Evolutionary conservation across 2,329 filamentous ascomycete genomes (phyloP).

Genomic region (Pestalotiopsis sp.): DNA sequence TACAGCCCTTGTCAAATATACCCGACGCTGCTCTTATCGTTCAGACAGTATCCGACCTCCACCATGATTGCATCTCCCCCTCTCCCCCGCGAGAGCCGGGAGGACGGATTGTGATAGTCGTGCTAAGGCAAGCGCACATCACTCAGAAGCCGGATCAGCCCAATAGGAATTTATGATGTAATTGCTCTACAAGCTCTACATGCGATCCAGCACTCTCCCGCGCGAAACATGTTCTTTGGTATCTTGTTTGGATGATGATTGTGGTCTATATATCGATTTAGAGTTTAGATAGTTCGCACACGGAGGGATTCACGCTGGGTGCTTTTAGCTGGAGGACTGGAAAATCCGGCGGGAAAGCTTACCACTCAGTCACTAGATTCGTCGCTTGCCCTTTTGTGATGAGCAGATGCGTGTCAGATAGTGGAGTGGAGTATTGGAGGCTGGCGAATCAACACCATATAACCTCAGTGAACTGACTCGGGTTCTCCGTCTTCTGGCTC

Average conservation of each 20-base stretch:
- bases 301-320: too few relatives aligned
- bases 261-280: too few relatives aligned
- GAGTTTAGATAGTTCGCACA: too few relatives aligned
- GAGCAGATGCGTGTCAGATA: not conserved
- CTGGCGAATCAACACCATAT: not conserved
- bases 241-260: too few relatives aligned
- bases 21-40: not conserved
- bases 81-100: not conserved
- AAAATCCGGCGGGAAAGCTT: not conserved
- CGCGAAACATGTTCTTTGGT: too few relatives aligned
- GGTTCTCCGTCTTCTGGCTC: not conserved
- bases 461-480: not conserved
- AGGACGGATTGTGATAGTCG: not conserved
- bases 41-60: not conserved
- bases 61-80: not conserved
- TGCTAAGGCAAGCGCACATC: not conserved
- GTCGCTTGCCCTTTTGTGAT: not conserved
- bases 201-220: too few relatives aligned
- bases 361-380: not conserved
- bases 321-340: not conserved
- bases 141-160: not conserved
- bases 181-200: too few relatives aligned
- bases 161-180: not conserved
- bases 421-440: not conserved
- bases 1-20: not conserved